Evolutionary conservation across 1,139 yeast species (phyloP).

Genomic region (Diutina rugosa): DNA sequence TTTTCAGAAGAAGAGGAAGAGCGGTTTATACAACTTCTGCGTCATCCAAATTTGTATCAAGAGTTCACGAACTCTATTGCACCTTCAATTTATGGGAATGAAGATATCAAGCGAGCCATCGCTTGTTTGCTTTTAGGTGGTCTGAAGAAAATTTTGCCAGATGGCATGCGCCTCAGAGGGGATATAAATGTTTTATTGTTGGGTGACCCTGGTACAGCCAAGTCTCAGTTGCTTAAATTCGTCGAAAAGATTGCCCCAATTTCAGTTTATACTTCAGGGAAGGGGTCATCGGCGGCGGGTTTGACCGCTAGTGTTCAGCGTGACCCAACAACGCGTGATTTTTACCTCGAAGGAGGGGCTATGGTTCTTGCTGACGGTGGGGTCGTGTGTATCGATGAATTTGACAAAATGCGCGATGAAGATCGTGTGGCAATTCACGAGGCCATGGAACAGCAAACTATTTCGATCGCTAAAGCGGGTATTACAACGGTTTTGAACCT

Average conservation of each 20-base stretch:
- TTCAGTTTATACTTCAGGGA: slow-evolving; percentile 94
- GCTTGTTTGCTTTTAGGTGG: slow-evolving; percentile 93
- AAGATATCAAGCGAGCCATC: slow-evolving; percentile 85
- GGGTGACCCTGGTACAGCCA: slow-evolving; percentile 99
- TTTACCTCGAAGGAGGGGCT: slow-evolving; percentile 97
- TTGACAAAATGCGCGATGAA: slow-evolving; percentile 98
- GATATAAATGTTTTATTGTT: slow-evolving; percentile 84
- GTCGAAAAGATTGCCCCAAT: slow-evolving; percentile 94
- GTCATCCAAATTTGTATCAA: slow-evolving; percentile 76
- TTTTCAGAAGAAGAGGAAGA: slow-evolving; percentile 94
- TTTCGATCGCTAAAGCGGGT: slow-evolving; percentile 98
- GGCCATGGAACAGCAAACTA: slow-evolving; percentile 99
- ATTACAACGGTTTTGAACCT: slow-evolving; percentile 93
- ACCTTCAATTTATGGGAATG: slow-evolving; percentile 90
- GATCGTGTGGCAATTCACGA: slow-evolving; percentile 98
- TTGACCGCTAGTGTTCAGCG: slow-evolving; percentile 95
- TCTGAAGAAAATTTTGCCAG: slow-evolving; percentile 82
- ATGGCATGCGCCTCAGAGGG: slow-evolving; percentile 94
- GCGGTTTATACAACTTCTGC: slow-evolving; percentile 67
- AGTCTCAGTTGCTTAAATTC: slow-evolving; percentile 86
- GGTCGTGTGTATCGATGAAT: slow-evolving; percentile 97
- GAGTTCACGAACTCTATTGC: slow-evolving; percentile 85
- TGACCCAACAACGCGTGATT: slow-evolving; percentile 78
- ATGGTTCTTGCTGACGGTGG: slow-evolving; percentile 99
- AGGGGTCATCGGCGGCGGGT: slow-evolving; percentile 99